phyloP scores from a whole-genome alignment of 352 stramenopile genomes.

The Phytopythium mirpurense region DNA sequence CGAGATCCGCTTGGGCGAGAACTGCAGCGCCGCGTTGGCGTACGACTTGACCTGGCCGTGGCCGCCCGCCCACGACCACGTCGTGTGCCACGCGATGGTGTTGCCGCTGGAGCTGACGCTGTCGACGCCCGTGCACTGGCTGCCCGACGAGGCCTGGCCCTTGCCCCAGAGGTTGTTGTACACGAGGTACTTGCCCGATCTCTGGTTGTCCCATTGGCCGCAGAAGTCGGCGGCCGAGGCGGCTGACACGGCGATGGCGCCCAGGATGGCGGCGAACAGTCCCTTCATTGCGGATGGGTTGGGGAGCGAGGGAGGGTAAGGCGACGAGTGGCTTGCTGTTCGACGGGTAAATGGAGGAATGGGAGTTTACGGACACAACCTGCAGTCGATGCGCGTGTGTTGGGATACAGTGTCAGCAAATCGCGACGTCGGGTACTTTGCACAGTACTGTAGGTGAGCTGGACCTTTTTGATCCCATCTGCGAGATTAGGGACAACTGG shows the following conservation, averaged over 20 bases:
- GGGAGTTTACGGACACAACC: too few species aligned
- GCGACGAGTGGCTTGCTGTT: slow-evolving; percentile 31
- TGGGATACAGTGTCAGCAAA: too few species aligned
- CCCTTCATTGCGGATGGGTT: slow-evolving; percentile 12
- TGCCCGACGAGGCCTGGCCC: slow-evolving; percentile 22
- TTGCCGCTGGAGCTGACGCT: slow-evolving; percentile 13
- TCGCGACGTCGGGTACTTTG: too few species aligned
- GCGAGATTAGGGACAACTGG: too few species aligned
- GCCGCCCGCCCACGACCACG: slow-evolving; percentile 28
- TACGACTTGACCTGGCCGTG: slow-evolving; percentile 41
- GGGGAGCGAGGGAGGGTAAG: slow-evolving; percentile 22
- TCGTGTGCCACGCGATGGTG: slow-evolving; percentile 30
- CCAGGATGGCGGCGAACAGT: background rate
- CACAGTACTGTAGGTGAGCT: too few species aligned
- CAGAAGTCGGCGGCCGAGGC: slow-evolving; percentile 1
- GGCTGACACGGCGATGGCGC: slow-evolving; percentile 2
- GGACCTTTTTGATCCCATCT: too few species aligned
- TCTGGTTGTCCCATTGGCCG: slow-evolving; percentile 27
- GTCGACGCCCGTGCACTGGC: slow-evolving; percentile 33
- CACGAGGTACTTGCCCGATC: slow-evolving; percentile 28
- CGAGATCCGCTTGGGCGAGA: slow-evolving; percentile 23
- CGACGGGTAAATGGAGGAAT: slow-evolving; percentile 17
- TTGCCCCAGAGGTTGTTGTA: slow-evolving; percentile 47
- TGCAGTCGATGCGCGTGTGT: too few species aligned
- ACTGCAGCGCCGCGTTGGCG: slow-evolving; percentile 34